Evolutionary conservation across 768 basidiomycete genomes (phyloP), one percentile per base, ranked within the genome.

Genomic region (Leucocoprinus leucothites): DNA sequence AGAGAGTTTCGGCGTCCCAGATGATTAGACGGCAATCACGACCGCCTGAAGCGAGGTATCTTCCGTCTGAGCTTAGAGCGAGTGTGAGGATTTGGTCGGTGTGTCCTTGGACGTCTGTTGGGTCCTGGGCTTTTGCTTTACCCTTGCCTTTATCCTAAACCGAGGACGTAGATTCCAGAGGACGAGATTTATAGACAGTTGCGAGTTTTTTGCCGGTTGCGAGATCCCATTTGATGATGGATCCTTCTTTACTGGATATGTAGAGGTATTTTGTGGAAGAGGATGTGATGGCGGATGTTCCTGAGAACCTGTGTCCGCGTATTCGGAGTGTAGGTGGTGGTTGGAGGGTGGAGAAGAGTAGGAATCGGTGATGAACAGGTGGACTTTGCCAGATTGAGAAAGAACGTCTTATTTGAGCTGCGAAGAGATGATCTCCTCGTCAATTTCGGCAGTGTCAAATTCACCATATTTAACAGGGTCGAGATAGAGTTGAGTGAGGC

Each of bases 391-490:
- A 3, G 91, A 85, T 64, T 95, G 86, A 60, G 94, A 88, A 45
- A 94, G 69, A 4, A 96, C 94, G 72, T 98, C 96, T 67, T 94
- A 86, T 67, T 94, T 92, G 59, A 99, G 76, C 53, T 96, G 78
- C 18, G 94, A 80, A 41, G 90, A 90, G 58, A 99, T 91, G 58
- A 98, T 77, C 60, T 98, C 96, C 63, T 83, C 82, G 76, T 99
- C 97, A 25, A 98, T 86, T 62, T 98, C 95, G 1, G 91, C 94
- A 3, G 97, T 97, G 67, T 99, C 96, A 59, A 86, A 94, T 58
- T 94, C 94, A 31, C 89, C 91, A 22, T 94, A n/a, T n/a, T n/a
- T n/a, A n/a, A n/a, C n/a, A n/a, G n/a, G n/a, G 59, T 85, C n/a
- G n/a, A n/a, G n/a, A n/a, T n/a, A n/a, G n/a, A n/a, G n/a, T n/a